These are phyloP conservation scores for Apiospora hydei DNA, from an alignment of 2,329 filamentous ascomycete genomes.

Conservation along the genomic window DNA sequence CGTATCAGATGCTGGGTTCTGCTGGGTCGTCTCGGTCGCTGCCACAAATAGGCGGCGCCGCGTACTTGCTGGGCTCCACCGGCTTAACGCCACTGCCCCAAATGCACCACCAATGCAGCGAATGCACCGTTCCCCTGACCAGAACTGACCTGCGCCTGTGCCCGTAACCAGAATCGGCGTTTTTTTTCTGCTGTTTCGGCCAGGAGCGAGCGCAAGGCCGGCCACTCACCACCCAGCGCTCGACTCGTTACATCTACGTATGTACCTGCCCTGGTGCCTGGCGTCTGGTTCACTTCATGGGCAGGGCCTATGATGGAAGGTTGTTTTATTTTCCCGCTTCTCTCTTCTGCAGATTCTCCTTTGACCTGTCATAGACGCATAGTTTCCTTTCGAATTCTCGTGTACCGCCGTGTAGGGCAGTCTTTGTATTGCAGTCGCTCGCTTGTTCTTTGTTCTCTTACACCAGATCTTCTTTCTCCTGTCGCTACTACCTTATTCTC, in stretches of 20 bases:
- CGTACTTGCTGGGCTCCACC: slow-evolving; percentile 5
- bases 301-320: background rate
- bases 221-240: background rate
- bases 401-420: background rate
- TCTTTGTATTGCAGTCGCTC: slow-evolving; percentile 10
- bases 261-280: background rate
- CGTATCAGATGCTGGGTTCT: slow-evolving; percentile 18
- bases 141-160: too few relatives aligned
- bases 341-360: background rate
- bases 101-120: slow-evolving; percentile 17
- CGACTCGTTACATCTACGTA: background rate
- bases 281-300: background rate
- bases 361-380: background rate
- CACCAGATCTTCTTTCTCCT: background rate
- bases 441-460: slow-evolving; percentile 16
- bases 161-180: background rate
- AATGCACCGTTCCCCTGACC: slow-evolving; percentile 18
- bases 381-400: background rate
- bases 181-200: slow-evolving; percentile 1
- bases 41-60: slow-evolving; percentile 16
- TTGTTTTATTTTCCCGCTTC: background rate
- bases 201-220: background rate
- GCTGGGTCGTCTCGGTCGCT: background rate
- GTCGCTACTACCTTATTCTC: slow-evolving; percentile 4
- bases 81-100: slow-evolving; percentile 4